phyloP scores from a whole-genome alignment of 1,284 basidiomycete genomes.

The Heterobasidion annosum region DNA sequence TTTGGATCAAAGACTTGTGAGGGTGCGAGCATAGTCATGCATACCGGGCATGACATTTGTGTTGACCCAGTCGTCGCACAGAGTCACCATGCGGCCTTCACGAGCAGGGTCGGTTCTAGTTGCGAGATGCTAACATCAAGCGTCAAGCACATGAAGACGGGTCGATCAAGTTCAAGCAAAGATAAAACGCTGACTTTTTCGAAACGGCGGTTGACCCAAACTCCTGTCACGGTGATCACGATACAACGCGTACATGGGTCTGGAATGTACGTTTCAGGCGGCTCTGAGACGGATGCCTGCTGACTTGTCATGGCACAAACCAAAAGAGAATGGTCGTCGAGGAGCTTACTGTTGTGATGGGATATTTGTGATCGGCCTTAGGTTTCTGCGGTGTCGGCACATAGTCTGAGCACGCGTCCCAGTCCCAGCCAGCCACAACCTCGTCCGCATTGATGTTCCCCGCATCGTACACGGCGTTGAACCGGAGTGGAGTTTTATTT shows the following conservation, averaged over 20 bases:
- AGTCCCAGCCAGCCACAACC: constrained; percentile 27
- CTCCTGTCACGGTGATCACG: constrained; percentile 31
- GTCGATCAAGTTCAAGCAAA: background rate
- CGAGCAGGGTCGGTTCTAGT: constrained; percentile 24
- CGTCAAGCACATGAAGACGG: constrained; percentile 6
- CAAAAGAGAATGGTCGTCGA: no score
- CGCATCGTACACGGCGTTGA: background rate
- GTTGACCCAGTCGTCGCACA: constrained; percentile 61
- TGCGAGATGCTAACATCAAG: constrained; percentile 34
- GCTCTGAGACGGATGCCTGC: background rate
- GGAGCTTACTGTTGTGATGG: constrained; percentile 12
- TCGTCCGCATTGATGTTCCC: background rate
- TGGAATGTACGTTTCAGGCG: constrained; percentile 2
- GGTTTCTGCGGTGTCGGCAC: constrained; percentile 17
- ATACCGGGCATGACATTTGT: constrained; percentile 48
- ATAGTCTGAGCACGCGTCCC: constrained; percentile 36
- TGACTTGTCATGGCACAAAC: no score
- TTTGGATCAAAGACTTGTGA: background rate
- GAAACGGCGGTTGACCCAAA: constrained; percentile 15
- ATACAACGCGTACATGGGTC: constrained; percentile 36
- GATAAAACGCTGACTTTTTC: constrained; percentile 27
- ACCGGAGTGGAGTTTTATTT: background rate
- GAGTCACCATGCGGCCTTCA: constrained; percentile 36
- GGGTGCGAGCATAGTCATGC: constrained; percentile 9
- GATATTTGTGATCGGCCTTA: background rate